Evolutionary conservation across 495 filamentous ascomycete species (phyloP), one percentile per base, ranked within the genome.

Genomic region (Viridothelium virens): DNA sequence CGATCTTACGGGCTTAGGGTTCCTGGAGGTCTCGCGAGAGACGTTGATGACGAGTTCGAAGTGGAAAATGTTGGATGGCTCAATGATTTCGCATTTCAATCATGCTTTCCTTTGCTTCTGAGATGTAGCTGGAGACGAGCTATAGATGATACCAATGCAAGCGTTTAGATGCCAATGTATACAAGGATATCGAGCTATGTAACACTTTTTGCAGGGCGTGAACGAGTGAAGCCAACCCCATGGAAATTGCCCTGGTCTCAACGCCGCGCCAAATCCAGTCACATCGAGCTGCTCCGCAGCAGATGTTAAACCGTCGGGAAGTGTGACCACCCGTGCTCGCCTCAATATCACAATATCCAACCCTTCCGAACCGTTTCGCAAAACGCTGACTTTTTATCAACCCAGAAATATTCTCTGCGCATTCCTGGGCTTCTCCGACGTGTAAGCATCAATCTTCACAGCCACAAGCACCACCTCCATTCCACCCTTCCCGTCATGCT

Each of bases 361-460:
- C n/a, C 48, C 3, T 46, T 46, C n/a, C n/a, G n/a, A n/a, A n/a
- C n/a, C n/a, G n/a, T 46, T 46, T 46, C 14, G 6, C 41, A 46
- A 46, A 46, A 46, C 41, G 14, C 41, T 46, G 62, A 5, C n/a
- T 25, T 11, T 44, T 25, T 16, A 36, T 64, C 56, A 68, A 16
- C 59, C 33, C 71, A 97, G 75, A 76, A 96, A 97, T 6, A 73
- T 77, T 72, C 90, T 81, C 66, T 78, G 71, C 67, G 74, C 76
- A 78, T 96, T 97, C 71, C 91, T 83, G 36, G 79, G 82, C 67
- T 81, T 79, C 74, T 93, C 84, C 5, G 79, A 81, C 41, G 82
- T 89, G 70, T 86, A 84, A 0, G 88, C 89, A 65, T 96, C 90
- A 46, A 97, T 64, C 76, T 91, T 93, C 16, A 96, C 91, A 3